phyloP scores from a whole-genome alignment of 2,329 filamentous ascomycete genomes.

The Lachnellula occidentalis region DNA sequence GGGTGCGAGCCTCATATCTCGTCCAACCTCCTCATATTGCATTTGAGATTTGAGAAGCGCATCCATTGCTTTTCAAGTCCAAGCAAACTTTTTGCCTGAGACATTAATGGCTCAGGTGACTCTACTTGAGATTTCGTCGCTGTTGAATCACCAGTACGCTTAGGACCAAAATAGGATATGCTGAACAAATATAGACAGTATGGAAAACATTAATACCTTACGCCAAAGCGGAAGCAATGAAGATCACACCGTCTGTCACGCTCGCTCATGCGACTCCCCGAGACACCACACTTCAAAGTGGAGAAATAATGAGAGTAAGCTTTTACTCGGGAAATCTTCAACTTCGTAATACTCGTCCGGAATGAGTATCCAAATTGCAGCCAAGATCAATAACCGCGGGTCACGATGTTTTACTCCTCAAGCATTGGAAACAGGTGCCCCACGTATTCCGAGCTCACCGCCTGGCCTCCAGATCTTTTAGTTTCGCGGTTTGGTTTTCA shows the following conservation, averaged over 20 bases:
- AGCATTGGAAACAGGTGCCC: constrained; percentile 32
- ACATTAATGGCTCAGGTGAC: not conserved
- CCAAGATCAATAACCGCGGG: constrained; percentile 12
- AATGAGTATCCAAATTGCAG: constrained; percentile 2
- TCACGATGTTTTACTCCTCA: constrained; percentile 22
- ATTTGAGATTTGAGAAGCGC: not conserved
- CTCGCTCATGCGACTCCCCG: constrained; percentile 21
- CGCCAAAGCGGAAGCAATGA: constrained; percentile 16
- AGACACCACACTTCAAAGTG: constrained; percentile 15
- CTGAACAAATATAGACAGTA: not conserved
- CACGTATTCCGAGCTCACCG: constrained; percentile 30
- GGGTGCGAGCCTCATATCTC: constrained; percentile 13
- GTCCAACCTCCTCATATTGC: constrained; percentile 11
- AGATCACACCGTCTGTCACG: too few species aligned
- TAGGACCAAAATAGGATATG: too few species aligned
- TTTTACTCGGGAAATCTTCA: constrained; percentile 9
- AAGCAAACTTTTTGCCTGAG: not conserved
- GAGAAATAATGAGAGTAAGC: constrained; percentile 11
- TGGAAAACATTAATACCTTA: not conserved
- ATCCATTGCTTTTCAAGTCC: not conserved
- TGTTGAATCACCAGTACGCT: too few species aligned
- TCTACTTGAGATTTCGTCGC: not conserved
- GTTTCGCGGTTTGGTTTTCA: constrained; percentile 6
- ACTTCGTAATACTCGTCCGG: constrained; percentile 11
- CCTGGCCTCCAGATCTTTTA: constrained; percentile 9